phyloP scores from a whole-genome alignment of 306 rosid genomes.

The Delonix regia region DNA sequence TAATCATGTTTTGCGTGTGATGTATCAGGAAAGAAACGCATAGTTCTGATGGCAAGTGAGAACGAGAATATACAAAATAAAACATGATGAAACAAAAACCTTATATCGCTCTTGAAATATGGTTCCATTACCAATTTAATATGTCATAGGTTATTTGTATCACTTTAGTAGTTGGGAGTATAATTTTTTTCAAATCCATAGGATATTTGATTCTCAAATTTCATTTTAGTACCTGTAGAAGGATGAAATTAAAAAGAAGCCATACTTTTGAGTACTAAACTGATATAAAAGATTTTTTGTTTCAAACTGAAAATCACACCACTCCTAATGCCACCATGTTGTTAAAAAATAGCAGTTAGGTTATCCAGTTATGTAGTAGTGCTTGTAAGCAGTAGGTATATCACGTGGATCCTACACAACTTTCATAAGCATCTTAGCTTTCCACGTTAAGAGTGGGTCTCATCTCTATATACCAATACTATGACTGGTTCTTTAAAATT shows the following conservation, averaged over 20 bases:
- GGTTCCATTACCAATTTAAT: background rate
- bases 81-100: background rate
- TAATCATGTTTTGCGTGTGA: constrained; percentile 6
- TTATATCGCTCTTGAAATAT: background rate
- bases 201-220: background rate
- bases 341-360: background rate
- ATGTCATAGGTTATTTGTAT: too few relatives aligned
- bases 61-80: background rate
- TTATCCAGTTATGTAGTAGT: background rate
- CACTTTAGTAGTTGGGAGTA: too few relatives aligned
- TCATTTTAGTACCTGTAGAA: background rate
- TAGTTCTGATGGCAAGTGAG: constrained; percentile 11
- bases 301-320: background rate
- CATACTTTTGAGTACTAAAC: background rate
- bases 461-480: constrained; percentile 5
- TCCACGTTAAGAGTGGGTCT: constrained; percentile 1
- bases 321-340: background rate
- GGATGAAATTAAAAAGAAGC: background rate
- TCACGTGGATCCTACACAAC: background rate
- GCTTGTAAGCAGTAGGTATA: constrained; percentile 3
- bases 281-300: background rate
- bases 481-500: constrained; percentile 25
- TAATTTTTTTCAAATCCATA: background rate
- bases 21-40: background rate
- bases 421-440: background rate